These are phyloP conservation scores for Lumnitzera racemosa DNA, from an alignment of 345 rosid species.

Conservation along the genomic window DNA sequence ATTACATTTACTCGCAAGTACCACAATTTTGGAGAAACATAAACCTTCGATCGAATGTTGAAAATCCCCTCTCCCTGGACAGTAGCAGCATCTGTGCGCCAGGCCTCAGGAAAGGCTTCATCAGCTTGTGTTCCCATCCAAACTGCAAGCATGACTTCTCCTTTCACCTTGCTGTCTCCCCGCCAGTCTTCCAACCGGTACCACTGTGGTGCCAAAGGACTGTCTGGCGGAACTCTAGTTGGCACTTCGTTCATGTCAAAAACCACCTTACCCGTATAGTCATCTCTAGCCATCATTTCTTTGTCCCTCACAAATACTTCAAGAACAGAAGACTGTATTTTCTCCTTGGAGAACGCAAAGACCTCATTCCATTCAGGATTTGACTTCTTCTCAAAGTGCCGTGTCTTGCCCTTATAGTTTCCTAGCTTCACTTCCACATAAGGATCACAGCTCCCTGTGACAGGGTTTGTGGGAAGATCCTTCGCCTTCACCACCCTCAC, in stretches of 20 bases:
- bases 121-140: constrained; percentile 98
- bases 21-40: constrained; percentile 89
- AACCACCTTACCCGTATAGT: constrained; percentile 66
- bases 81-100: constrained; percentile 82
- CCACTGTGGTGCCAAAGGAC: constrained; percentile 96
- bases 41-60: constrained; percentile 74
- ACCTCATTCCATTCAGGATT: constrained; percentile 85
- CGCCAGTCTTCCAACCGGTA: constrained; percentile 60
- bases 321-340: constrained; percentile 60
- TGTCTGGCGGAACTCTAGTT: constrained; percentile 93
- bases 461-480: constrained; percentile 70
- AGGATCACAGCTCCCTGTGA: constrained; percentile 63
- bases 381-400: constrained; percentile 66
- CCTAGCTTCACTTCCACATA: constrained; percentile 81
- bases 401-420: constrained; percentile 77
- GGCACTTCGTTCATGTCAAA: constrained; percentile 90
- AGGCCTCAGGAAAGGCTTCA: constrained; percentile 92
- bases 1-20: constrained; percentile 80
- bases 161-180: constrained; percentile 52
- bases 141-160: constrained; percentile 87
- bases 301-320: constrained; percentile 74
- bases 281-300: constrained; percentile 75
- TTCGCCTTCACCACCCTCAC: constrained; percentile 80
- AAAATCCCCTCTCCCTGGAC: constrained; percentile 74
- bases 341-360: constrained; percentile 82